Evolutionary conservation across 2,329 filamentous ascomycete genomes (phyloP), one percentile per base, ranked within the genome.

Genomic region (Fusarium continuum): DNA sequence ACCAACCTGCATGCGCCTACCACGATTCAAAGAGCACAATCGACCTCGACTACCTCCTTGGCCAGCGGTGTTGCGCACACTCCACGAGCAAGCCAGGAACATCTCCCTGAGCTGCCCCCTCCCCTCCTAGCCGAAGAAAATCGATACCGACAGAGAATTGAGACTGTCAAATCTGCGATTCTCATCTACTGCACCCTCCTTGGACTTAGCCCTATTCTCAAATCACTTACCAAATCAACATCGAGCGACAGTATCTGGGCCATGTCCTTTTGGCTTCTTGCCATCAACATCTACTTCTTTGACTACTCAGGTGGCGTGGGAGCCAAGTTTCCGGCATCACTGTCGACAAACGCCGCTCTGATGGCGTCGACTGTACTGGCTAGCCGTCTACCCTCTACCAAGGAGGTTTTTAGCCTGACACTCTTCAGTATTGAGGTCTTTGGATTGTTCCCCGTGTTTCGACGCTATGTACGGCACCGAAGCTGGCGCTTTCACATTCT

Each of bases 361-460:
- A 98, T 98, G 93, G 94, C 94, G 1, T 94, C 91, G 6, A 97
- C 95, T 0, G 93, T 99, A 57, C 85, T 99, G 10, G 95, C 95
- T 3, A 96, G 91, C 43, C 89, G 93, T 0, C 83, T 99, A 10
- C 91, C 91, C 7, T 92, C 89, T 14, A 98, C 95, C 0, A 93
- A 92, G 1, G 92, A 97, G 74, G 95, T 99, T 1, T 99, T 99
- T 73, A 94, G 90, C 63, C 82, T 99, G 25, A 97, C 94, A 1
- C 85, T 99, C 6, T 98, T 99, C 83, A 93, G 90, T 61, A 98
- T 99, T 69, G 92, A 99, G 75, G 92, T 99, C 2, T 99, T 98
- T 76, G 95, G 94, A 0, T 83, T 99, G 8, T 98, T 98, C 68
- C 95, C 95, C n/a, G 93, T 99, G 5, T 98, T 98, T 73, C 83